Conservation (phyloP, 352 stramenopile species). For the Globisporangium iwayamae region DNA sequence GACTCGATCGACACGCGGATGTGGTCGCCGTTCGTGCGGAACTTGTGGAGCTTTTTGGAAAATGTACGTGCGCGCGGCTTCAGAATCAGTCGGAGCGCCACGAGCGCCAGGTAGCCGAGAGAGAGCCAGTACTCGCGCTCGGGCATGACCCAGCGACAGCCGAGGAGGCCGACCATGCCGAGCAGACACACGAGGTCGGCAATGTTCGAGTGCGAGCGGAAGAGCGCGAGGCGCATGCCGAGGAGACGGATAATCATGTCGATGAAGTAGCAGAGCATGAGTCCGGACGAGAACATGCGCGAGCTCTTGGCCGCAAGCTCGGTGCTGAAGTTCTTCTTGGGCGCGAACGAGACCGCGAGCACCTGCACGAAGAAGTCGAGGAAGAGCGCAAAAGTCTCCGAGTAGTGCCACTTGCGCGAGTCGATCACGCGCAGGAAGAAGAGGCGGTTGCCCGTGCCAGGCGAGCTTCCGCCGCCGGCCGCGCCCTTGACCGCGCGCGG, state of each 20-base stretch:
- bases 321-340: constrained; percentile 53
- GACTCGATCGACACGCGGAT: constrained; percentile 87
- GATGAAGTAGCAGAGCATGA: constrained; percentile 82
- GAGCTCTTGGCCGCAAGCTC: constrained; percentile 65
- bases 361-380: constrained; percentile 86
- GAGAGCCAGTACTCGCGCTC: constrained; percentile 70
- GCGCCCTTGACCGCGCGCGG: constrained; percentile 62
- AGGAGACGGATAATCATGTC: constrained; percentile 81
- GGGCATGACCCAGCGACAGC: constrained; percentile 43
- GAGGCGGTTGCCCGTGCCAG: constrained; percentile 53
- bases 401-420: constrained; percentile 88
- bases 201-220: constrained; percentile 82
- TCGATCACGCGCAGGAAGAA: constrained; percentile 84
- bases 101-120: constrained; percentile 62
- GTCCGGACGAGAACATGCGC: constrained; percentile 65
- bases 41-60: constrained; percentile 88
- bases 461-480: background rate
- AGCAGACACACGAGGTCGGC: constrained; percentile 73
- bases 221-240: constrained; percentile 66
- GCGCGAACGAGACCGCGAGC: constrained; percentile 74
- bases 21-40: constrained; percentile 79
- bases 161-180: constrained; percentile 53
- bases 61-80: constrained; percentile 81
- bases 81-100: constrained; percentile 75
- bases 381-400: constrained; percentile 80